Evolutionary conservation across 495 filamentous ascomycete genomes (phyloP).

Genomic region (Parathielavia hyrcaniae): DNA sequence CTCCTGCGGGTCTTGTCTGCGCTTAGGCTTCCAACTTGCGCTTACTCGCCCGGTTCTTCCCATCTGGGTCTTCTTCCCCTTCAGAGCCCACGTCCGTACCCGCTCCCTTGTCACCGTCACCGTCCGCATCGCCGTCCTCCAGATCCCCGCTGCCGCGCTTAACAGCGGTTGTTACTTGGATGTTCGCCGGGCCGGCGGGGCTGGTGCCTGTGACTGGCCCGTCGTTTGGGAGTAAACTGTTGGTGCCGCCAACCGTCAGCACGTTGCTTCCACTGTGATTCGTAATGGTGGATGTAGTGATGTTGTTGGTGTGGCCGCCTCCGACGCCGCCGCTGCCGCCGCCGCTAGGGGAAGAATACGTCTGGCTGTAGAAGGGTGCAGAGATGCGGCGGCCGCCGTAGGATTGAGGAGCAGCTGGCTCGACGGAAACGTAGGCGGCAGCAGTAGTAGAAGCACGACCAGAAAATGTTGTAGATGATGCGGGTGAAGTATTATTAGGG

Average conservation of each 20-base stretch:
- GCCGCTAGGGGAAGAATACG: too few species aligned
- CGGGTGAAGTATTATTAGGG: background rate
- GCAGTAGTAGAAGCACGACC: background rate
- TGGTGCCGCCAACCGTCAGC: slow-evolving; percentile 26
- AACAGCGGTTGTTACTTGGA: slow-evolving; percentile 18
- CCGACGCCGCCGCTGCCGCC: slow-evolving; percentile 23
- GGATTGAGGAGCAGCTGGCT: background rate
- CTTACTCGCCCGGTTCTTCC: slow-evolving; percentile 36
- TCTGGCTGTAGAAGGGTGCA: too few species aligned
- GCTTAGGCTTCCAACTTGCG: slow-evolving; percentile 29
- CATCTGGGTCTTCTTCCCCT: slow-evolving; percentile 12
- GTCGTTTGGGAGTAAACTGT: slow-evolving; percentile 7
- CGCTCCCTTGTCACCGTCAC: slow-evolving; percentile 22
- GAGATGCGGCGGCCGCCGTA: too few species aligned
- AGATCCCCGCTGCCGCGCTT: slow-evolving; percentile 43
- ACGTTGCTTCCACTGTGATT: slow-evolving; percentile 16
- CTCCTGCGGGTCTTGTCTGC: background rate
- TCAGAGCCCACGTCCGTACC: slow-evolving; percentile 33
- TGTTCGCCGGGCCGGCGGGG: slow-evolving; percentile 9
- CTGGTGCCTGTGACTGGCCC: background rate
- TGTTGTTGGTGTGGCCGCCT: slow-evolving; percentile 10
- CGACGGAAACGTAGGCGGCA: background rate
- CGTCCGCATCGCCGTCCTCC: slow-evolving; percentile 48
- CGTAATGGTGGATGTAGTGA: background rate
- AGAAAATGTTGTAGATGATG: background rate